These are phyloP conservation scores for Simmondsia chinensis DNA, from an alignment of 148 eudicot species.

Conservation along the genomic window DNA sequence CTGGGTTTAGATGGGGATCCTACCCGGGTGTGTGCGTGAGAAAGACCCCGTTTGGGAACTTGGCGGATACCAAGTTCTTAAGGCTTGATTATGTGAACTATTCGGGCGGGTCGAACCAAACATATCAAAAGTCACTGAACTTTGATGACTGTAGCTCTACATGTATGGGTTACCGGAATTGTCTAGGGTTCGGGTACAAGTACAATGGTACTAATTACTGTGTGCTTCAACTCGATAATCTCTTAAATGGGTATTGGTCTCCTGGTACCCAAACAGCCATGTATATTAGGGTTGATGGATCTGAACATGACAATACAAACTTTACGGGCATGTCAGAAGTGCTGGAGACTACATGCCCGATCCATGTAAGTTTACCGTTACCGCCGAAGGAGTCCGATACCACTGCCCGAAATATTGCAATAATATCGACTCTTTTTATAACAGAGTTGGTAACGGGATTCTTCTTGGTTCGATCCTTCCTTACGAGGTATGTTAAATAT, in stretches of 20 bases:
- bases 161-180: conserved; percentile 31
- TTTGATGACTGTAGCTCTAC: conserved; percentile 22
- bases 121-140: conserved; percentile 4
- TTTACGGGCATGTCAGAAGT: conserved; percentile 61
- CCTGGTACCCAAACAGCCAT: conserved; percentile 35
- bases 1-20: conserved; percentile 25
- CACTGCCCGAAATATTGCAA: conserved; percentile 48
- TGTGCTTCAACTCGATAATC: conserved; percentile 28
- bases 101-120: conserved; percentile 30
- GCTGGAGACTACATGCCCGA: conserved; percentile 56
- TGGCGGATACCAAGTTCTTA: conserved; percentile 26
- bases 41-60: conserved; percentile 16
- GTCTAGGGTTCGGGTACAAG: conserved; percentile 61
- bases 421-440: conserved; percentile 37
- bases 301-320: conserved; percentile 25
- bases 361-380: conserved; percentile 37
- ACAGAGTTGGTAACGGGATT: conserved; percentile 57
- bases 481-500: conserved; percentile 73
- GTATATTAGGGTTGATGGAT: conserved; percentile 45
- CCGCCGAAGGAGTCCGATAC: conserved; percentile 43
- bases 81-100: conserved; percentile 64
- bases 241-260: conserved; percentile 56
- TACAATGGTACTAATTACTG: conserved; percentile 54
- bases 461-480: conserved; percentile 61
- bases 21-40: conserved; percentile 16